Evolutionary conservation across 169 alveolate species (phyloP), one percentile per base, ranked within the genome.

Genomic region (Eimeria praecox): DNA sequence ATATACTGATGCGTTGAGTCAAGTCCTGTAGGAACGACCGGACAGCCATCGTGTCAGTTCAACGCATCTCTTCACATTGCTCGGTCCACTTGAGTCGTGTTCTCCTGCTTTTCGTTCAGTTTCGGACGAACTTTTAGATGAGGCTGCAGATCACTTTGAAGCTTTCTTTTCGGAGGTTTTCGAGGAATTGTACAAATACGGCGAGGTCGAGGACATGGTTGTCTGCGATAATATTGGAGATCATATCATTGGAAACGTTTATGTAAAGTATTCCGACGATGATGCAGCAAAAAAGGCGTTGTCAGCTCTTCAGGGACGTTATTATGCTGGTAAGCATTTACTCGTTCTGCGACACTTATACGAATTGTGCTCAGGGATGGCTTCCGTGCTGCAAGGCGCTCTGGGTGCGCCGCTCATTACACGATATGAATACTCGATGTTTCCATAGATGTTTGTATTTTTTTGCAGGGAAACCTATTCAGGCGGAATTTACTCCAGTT

Each of bases 151-250:
- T 83, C 99, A 99, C 97, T 99, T 99, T 96, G 99, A 99, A 97
- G 99, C 98, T 80, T 99, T 99, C 97, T 99, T 98, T 95, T 99
- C 99, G 96, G 99, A 99, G 95, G 99, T 99, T 27, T 95, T 99
- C 96, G 97, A 98, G 93, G 99, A 99, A 97, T 97, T 99, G 66
- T 98, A 99, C 92, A 99, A 99, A 93, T 99, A 98, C 96, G 99
- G 98, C 16, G 99, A 99, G 97, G 96, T 99, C 49, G 99, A 98
- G 96, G 99, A 99, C 92, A 97, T 99, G 97, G 99, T 98, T 71
- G 99, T 99, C 46, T 99, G 99, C 97, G 99, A 99, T 96, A 99
- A 99, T 96, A 99, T 99, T 80, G 99, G 97, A 18, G 99, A 99
- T 95, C 99, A 99, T 96, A 98, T 99, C 97, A 99, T 99, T 20